Evolutionary conservation across 2,329 filamentous ascomycete genomes (phyloP), one percentile per base, ranked within the genome.

Genomic region (Alternaria conjuncta): DNA sequence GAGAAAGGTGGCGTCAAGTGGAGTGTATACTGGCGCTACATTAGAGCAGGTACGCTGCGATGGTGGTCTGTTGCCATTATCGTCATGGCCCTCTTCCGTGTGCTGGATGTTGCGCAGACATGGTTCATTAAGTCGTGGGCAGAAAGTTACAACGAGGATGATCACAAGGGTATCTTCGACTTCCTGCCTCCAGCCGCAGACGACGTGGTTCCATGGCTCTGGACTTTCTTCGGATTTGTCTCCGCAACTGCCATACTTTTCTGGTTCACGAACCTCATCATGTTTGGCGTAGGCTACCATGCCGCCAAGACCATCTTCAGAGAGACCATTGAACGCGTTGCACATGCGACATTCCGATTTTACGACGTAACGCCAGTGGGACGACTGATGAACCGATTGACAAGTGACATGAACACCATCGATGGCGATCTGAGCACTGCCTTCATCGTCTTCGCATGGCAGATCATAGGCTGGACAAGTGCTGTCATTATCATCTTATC

Each of bases 91-190:
- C 44, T 89, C 0, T 92, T 89, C 71, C 89, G 94, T 7, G 73
- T 89, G 12, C 81, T 87, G 18, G 86, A 89, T 41, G 84, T 96
- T 43, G 85, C 85, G 1, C 87, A 93, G 72, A 89, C 88, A 2
- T 95, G 93, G 86, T 94, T 96, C 47, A 84, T 97, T 57, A 96
- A 97, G 76, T 86, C 90, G 25, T 97, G 94, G 93, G 92, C 92
- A 28, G 92, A 96, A 75, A 88, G 89, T 7, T 95, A 94, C 77
- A 82, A 84, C 36, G 43, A 67, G 64, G 76, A 63, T 51, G 55
- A 60, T 59, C 75, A 58, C 21, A 69, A 59, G 72, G 73, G 75
- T 6, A 61, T 78, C 7, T 80, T 78, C 56, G 67, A 85, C 45
- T 80, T 81, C 8, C 81, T 94, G 0, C 93, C 93, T 0, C 82